Evolutionary conservation across 2,329 filamentous ascomycete genomes (phyloP), one percentile per base, ranked within the genome.

Genomic region (Blastomyces parvus): DNA sequence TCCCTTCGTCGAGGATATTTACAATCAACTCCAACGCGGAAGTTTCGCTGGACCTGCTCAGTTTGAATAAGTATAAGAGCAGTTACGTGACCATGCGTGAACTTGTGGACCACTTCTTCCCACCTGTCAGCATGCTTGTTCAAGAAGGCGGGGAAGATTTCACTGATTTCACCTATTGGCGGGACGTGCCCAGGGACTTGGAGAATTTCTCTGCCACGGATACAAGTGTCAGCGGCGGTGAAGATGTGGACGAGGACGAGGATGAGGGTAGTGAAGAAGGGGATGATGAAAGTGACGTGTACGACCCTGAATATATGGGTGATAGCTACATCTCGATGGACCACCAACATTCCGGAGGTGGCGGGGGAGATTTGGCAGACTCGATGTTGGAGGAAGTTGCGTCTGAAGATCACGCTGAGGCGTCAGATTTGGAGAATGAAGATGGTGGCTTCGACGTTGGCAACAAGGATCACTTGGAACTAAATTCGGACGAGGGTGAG

Each of bases 11-110:
- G 30, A 85, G 94, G 61, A 99, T 99, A 69, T 99, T 99, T 76
- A 97, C 94, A 19, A 99, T 99, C 81, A 99, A 99, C 76, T 94
- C 90, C 62, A 96, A 97, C 72, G 92, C 93, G 0, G 94, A 99
- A 75, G 92, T 99, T 38, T 93, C 89, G 36, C 80, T 99, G 27
- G 93, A 97, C 73, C 80, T 99, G 55, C 80, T 97, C 53, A 93
- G 87, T 66, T 82, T 97, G 62, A 97, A 96, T 77, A 95, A 91
- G 74, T 89, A 97, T 74, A 96, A 94, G 78, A 93, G 95, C 70
- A 96, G 90, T 67, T 99, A 99, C 73, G 91, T 96, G 66, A 92
- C 90, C 71, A 99, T 99, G 87, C 88, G 90, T 65, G 95, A 99
- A 75, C 88, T 99, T 64, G 90, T 99, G 7, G 94, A 99, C 73